phyloP scores from a whole-genome alignment of 1,284 basidiomycete genomes.

The Malassezia restricta region DNA sequence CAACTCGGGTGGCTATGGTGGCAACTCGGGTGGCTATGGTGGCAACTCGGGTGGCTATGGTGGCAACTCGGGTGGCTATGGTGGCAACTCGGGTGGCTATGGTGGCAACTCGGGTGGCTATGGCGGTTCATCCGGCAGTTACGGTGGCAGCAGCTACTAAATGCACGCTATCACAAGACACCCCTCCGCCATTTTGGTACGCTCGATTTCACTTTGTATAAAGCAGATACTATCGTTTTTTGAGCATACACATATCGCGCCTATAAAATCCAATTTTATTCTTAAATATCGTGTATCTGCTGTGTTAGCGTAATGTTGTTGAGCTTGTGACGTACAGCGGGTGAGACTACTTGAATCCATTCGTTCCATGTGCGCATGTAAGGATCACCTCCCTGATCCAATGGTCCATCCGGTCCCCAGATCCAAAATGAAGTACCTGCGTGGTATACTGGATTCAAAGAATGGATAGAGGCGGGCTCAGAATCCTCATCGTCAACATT shows the following conservation, averaged over 20 bases:
- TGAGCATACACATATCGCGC: too few species aligned
- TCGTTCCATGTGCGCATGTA: conserved; percentile 6
- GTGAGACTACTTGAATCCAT: conserved; percentile 7
- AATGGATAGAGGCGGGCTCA: not conserved
- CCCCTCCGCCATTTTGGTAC: too few species aligned
- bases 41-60: conserved; percentile 4
- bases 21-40: not conserved
- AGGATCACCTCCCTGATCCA: conserved; percentile 7
- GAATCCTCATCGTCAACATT: too few species aligned
- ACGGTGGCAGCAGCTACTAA: not conserved
- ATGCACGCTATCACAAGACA: too few species aligned
- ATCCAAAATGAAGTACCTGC: conserved; percentile 2
- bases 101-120: not conserved
- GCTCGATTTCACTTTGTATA: too few species aligned
- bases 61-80: not conserved
- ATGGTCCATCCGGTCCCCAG: conserved; percentile 13
- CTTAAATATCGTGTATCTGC: too few species aligned
- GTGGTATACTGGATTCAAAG: not conserved
- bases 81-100: not conserved
- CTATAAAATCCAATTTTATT: too few species aligned
- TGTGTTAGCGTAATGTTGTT: not conserved
- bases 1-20: conserved; percentile 3
- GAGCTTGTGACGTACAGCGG: conserved; percentile 1
- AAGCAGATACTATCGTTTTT: too few species aligned
- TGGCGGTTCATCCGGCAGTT: not conserved